Conservation (phyloP, 2,329 filamentous ascomycete genomes). For the Aspergillus sp. region DNA sequence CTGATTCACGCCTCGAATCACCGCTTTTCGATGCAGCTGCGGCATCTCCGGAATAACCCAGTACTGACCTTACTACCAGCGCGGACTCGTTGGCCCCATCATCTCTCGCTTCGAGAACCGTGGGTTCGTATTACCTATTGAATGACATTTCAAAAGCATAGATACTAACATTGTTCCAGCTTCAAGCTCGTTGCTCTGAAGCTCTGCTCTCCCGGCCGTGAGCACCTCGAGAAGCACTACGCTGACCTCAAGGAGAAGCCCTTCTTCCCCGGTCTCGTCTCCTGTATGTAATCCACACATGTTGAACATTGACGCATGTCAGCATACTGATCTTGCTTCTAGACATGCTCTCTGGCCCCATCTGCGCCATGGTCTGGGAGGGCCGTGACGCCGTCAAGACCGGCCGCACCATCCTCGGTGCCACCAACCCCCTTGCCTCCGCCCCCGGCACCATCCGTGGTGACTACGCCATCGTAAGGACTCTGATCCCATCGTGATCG, state of each 20-base stretch:
- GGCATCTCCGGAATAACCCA: neutral
- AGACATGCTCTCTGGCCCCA: constrained; percentile 98
- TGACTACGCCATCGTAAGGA: constrained; percentile 73
- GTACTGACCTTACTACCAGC: constrained; percentile 57
- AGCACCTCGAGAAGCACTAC: constrained; percentile 98
- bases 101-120: constrained; percentile 97
- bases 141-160: neutral
- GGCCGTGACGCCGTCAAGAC: constrained; percentile 99
- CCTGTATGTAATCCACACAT: constrained; percentile 64
- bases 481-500: neutral
- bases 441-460: constrained; percentile 97
- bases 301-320: neutral
- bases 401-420: constrained; percentile 91
- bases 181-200: constrained; percentile 99
- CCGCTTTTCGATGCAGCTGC: neutral
- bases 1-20: neutral
- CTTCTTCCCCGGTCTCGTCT: constrained; percentile 93
- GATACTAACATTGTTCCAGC: constrained; percentile 49
- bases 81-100: constrained; percentile 97
- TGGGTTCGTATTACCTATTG: constrained; percentile 62
- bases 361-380: constrained; percentile 99
- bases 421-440: constrained; percentile 96
- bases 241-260: constrained; percentile 88
- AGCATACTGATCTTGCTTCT: constrained; percentile 24
- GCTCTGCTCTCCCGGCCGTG: constrained; percentile 83